Base-by-base conservation (phyloP, 208 protist species). In the Leishmania guyanensis region DNA sequence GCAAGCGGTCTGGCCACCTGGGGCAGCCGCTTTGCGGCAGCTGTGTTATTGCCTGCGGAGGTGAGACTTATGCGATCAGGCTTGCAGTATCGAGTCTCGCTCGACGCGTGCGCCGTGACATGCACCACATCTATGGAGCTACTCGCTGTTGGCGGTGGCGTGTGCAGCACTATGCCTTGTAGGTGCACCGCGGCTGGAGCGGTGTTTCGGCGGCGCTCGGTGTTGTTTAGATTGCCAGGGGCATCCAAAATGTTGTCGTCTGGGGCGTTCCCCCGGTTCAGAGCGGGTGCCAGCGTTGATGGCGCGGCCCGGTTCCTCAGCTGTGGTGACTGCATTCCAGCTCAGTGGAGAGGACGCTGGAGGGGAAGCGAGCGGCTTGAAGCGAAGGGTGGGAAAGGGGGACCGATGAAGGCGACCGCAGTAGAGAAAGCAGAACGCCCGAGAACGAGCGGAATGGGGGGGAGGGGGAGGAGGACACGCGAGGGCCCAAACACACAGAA, bases 11-110 rank as follows among this genome's bases (percentile, higher is more conserved):
- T 39, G 39, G 74, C 12, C 54, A 53, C 39, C 8, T 39, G 56
- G 10, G 51, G 74, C 36, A 68, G 58, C 43, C 53, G 74, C 74
- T n/a, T 22, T 3, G 43, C 26, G 22, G 39, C 2, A 33, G 74
- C 58, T 22, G 39, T 8, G 29, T 26, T 36, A 8, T 51, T 9
- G 53, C 10, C 51, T 20, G 5, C 26, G 16, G 33, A 26, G 33
- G 71, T 20, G 29, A 79, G 74, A 10, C 58, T 5, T 16, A 62
- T n/a, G 29, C 64, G 80, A n/a, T 36, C 36, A 3, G 54, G 39
- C n/a, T 69, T 65, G 66, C n/a, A 2, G 80, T 36, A 76, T 5
- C 74, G 74, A 56, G 80, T 65, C 53, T 83, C 80, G 26, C 80
- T 83, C 43, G 56, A 43, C 12, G 80, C 80, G 65, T 83, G 80